These are phyloP conservation scores for Spinacia oleracea DNA, from an alignment of 179 eudicot genomes.

Conservation along the genomic window DNA sequence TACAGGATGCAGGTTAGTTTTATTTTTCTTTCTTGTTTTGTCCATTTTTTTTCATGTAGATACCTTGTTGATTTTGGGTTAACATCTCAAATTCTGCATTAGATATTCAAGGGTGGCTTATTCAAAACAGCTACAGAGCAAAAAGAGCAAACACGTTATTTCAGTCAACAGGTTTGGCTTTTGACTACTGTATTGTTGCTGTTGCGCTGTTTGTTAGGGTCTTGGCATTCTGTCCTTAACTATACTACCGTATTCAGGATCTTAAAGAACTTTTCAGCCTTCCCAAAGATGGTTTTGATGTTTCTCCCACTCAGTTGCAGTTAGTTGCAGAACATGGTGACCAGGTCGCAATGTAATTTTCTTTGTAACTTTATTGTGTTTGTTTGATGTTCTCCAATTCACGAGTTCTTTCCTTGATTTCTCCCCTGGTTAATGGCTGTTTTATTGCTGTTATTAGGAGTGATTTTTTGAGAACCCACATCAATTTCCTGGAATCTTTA, in stretches of 20 bases:
- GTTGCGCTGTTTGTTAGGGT: constrained; percentile 1
- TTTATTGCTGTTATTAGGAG: constrained; percentile 47
- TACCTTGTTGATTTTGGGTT: neutral
- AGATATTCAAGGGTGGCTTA: constrained; percentile 98
- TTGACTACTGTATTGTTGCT: neutral
- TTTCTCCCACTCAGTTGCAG: constrained; percentile 92
- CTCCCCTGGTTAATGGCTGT: neutral
- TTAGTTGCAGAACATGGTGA: constrained; percentile 81
- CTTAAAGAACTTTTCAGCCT: constrained; percentile 85
- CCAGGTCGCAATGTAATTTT: constrained; percentile 59
- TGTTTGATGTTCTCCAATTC: neutral
- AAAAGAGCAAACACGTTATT: constrained; percentile 97
- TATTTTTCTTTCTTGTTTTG: neutral
- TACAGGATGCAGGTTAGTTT: constrained; percentile 82
- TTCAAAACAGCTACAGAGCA: constrained; percentile 98
- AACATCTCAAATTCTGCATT: constrained; percentile 25
- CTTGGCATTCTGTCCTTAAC: constrained; percentile 14
- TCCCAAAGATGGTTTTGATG: constrained; percentile 87
- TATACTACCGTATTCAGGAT: constrained; percentile 53
- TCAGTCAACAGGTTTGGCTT: constrained; percentile 75
- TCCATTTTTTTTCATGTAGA: neutral
- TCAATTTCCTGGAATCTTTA: constrained; percentile 72
- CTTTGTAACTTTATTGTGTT: constrained; percentile 43
- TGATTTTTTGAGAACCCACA: constrained; percentile 56
- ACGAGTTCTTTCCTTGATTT: neutral